Percentiles rank a stretch among this genome's conserved stretches.
Evolutionary conservation across 257 asterid genomes (phyloP).

Genomic region (Ilex asprella): DNA sequence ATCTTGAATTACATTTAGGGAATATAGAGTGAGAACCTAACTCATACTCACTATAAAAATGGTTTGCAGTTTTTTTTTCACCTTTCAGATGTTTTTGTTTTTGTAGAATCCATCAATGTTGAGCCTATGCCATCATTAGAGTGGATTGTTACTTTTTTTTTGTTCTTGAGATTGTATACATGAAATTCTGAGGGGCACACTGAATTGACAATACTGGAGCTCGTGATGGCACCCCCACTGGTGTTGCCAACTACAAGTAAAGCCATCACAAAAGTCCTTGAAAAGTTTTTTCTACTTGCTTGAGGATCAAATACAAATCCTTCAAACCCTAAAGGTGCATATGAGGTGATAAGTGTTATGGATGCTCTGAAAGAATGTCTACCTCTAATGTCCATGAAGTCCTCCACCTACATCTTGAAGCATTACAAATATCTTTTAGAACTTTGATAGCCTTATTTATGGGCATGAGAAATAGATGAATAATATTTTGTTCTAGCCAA

Average conservation of each 20-base stretch:
- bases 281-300: constrained; percentile 73
- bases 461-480: constrained; percentile 60
- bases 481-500: constrained; percentile 58
- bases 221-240: constrained; percentile 18
- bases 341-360: constrained; percentile 64
- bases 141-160: background rate
- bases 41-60: too few species aligned
- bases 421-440: constrained; percentile 69
- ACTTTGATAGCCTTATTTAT: constrained; percentile 55
- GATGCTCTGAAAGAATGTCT: constrained; percentile 72
- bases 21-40: too few species aligned
- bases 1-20: too few species aligned
- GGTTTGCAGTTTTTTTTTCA: too few species aligned
- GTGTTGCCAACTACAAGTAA: constrained; percentile 69
- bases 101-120: too few species aligned
- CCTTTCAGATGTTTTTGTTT: too few species aligned
- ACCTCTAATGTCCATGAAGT: constrained; percentile 66
- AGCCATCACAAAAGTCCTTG: constrained; percentile 53
- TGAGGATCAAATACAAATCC: constrained; percentile 17
- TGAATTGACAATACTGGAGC: background rate
- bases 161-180: background rate
- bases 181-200: too few species aligned
- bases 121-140: too few species aligned
- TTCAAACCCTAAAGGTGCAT: constrained; percentile 69
- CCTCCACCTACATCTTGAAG: constrained; percentile 51